These are phyloP conservation scores for maize (Zea mays) DNA, from an alignment of 176 grass and related monocot genomes.

Conservation along the genomic window DNA sequence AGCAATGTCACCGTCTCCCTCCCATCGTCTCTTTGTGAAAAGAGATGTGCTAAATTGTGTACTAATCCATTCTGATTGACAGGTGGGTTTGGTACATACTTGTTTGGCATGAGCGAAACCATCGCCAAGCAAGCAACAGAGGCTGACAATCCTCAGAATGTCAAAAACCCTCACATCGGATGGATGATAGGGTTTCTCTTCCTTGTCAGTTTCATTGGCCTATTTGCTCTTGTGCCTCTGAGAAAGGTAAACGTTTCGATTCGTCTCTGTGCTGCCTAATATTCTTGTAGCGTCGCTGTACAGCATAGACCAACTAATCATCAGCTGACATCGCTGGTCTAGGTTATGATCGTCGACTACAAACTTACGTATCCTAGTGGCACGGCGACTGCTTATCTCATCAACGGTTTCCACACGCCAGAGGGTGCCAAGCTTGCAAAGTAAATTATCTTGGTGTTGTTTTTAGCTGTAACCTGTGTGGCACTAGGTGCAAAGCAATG, in stretches of 20 bases:
- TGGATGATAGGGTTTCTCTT: slow-evolving; percentile 83
- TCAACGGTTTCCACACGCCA: slow-evolving; percentile 66
- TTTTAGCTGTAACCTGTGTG: neutral
- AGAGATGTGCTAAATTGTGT: slow-evolving; percentile 9
- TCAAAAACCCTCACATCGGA: slow-evolving; percentile 59
- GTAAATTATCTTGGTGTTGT: slow-evolving; percentile 36
- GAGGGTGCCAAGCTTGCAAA: slow-evolving; percentile 67
- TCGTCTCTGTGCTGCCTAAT: neutral
- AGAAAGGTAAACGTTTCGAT: slow-evolving; percentile 54
- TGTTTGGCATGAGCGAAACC: slow-evolving; percentile 68
- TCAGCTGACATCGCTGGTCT: neutral
- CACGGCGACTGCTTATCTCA: slow-evolving; percentile 60
- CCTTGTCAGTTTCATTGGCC: slow-evolving; percentile 63
- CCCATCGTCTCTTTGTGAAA: neutral
- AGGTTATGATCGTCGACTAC: slow-evolving; percentile 87
- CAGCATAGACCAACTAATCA: slow-evolving; percentile 6
- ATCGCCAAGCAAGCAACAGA: slow-evolving; percentile 53
- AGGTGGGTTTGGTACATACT: slow-evolving; percentile 70
- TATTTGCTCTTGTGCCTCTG: slow-evolving; percentile 73
- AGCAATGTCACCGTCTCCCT: neutral
- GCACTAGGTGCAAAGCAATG: neutral
- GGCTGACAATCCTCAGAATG: slow-evolving; percentile 49
- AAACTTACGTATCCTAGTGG: slow-evolving; percentile 70
- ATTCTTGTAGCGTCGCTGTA: neutral
- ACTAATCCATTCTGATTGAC: slow-evolving; percentile 32